Percentiles rank a stretch among this genome's conserved stretches.
Conservation (phyloP, 768 basidiomycete species). For the Leccinum aurantiacum region DNA sequence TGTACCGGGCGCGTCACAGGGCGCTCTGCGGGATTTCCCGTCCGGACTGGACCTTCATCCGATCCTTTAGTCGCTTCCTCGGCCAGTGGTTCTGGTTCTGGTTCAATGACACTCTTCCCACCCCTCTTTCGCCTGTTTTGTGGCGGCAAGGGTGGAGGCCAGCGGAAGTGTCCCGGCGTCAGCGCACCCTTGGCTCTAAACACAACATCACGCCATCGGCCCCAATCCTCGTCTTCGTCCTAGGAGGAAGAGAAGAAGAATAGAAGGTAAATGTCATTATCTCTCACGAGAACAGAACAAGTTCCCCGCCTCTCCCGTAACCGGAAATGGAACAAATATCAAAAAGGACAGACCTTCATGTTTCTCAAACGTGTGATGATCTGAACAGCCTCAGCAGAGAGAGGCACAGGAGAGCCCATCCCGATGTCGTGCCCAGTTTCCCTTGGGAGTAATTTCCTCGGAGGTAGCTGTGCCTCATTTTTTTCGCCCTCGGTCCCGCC, state of each 20-base stretch:
- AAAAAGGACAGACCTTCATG: constrained; percentile 59
- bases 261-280: constrained; percentile 5
- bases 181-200: constrained; percentile 73
- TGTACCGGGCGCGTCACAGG: not conserved
- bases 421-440: constrained; percentile 88
- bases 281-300: not conserved
- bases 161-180: constrained; percentile 30
- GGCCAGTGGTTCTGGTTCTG: constrained; percentile 16
- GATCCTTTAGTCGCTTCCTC: not conserved
- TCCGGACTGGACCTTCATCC: not conserved
- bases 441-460: constrained; percentile 64
- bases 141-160: constrained; percentile 48
- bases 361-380: constrained; percentile 80
- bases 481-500: not conserved
- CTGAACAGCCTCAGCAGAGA: constrained; percentile 73
- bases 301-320: not conserved
- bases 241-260: constrained; percentile 26
- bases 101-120: constrained; percentile 32
- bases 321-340: not conserved
- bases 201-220: constrained; percentile 83
- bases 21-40: not conserved
- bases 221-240: constrained; percentile 89
- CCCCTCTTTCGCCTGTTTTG: constrained; percentile 61
- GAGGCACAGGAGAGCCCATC: constrained; percentile 80
- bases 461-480: constrained; percentile 1